These are phyloP conservation scores for Emergomyces orientalis DNA, from an alignment of 2,329 filamentous ascomycete species.

Conservation along the genomic window DNA sequence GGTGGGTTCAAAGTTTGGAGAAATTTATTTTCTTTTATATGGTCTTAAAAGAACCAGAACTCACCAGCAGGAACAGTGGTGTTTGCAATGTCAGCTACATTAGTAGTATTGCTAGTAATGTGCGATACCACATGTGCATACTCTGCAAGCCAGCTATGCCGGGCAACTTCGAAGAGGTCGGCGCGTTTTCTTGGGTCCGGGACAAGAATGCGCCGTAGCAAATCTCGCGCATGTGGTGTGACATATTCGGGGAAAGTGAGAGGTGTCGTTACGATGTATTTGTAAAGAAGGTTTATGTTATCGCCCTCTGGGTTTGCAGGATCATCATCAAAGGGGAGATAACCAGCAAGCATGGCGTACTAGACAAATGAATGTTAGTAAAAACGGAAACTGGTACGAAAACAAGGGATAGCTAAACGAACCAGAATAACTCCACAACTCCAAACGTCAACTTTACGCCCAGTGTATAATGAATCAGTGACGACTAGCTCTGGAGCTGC, in stretches of 20 bases:
- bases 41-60: slow-evolving; percentile 16
- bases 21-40: slow-evolving; percentile 4
- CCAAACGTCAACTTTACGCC: slow-evolving; percentile 97
- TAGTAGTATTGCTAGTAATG: slow-evolving; percentile 91
- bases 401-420: slow-evolving; percentile 32
- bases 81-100: slow-evolving; percentile 73
- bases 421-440: slow-evolving; percentile 98
- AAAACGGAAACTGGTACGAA: slow-evolving; percentile 11
- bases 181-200: slow-evolving; percentile 91
- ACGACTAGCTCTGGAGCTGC: slow-evolving; percentile 94
- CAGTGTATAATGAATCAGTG: slow-evolving; percentile 93
- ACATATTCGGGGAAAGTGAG: slow-evolving; percentile 98
- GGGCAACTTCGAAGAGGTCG: slow-evolving; percentile 91
- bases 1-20: background rate
- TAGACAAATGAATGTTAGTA: slow-evolving; percentile 33
- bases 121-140: slow-evolving; percentile 95
- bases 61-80: slow-evolving; percentile 57
- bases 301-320: slow-evolving; percentile 97
- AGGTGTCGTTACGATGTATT: slow-evolving; percentile 96
- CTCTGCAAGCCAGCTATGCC: slow-evolving; percentile 96
- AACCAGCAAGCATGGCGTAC: slow-evolving; percentile 98
- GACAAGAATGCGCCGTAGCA: slow-evolving; percentile 85
- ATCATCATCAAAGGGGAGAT: slow-evolving; percentile 95
- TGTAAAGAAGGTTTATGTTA: slow-evolving; percentile 98
- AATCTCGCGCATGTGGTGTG: slow-evolving; percentile 86